phyloP scores from a whole-genome alignment of 768 basidiomycete genomes.

The Leccinum subtestaceum region DNA sequence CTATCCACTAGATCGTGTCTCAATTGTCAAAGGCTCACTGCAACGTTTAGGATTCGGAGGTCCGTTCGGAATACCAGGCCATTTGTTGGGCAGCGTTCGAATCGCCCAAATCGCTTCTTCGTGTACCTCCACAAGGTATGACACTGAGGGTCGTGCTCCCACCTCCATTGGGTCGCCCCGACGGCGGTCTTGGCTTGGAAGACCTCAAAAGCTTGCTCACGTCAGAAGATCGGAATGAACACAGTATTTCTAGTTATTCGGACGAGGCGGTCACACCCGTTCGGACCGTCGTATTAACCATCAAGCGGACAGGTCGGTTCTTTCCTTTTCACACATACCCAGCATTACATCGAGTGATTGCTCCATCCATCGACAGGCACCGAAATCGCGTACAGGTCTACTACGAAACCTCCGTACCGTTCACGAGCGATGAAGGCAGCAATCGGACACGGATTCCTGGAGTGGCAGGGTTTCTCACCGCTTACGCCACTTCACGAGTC shows the following conservation, averaged over 20 bases:
- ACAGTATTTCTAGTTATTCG: not conserved
- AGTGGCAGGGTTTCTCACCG: constrained; percentile 33
- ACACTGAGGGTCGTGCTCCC: constrained; percentile 33
- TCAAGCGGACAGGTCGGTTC: constrained; percentile 29
- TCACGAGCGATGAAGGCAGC: constrained; percentile 31
- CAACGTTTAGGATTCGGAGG: constrained; percentile 44
- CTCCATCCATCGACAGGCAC: constrained; percentile 5
- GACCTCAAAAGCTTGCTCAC: constrained; percentile 31
- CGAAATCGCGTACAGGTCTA: constrained; percentile 22
- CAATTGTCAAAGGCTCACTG: constrained; percentile 1
- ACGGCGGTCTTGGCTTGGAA: constrained; percentile 35
- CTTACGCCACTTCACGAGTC: constrained; percentile 29
- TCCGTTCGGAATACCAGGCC: constrained; percentile 41
- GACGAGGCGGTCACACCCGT: not conserved
- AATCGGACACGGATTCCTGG: constrained; percentile 30
- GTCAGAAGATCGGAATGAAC: constrained; percentile 8
- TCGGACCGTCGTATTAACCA: constrained; percentile 14
- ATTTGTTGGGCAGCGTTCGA: constrained; percentile 45
- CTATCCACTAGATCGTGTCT: constrained; percentile 1
- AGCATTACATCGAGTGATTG: not conserved
- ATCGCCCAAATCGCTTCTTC: constrained; percentile 39
- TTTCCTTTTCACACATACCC: not conserved
- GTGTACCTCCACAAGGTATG: constrained; percentile 33
- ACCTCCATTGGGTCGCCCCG: constrained; percentile 13
- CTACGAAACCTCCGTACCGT: constrained; percentile 24